Percentiles rank a stretch among this genome's conserved stretches.
Evolutionary conservation across 1,284 basidiomycete species (phyloP).

Genomic region (Cryptococcus sp.): DNA sequence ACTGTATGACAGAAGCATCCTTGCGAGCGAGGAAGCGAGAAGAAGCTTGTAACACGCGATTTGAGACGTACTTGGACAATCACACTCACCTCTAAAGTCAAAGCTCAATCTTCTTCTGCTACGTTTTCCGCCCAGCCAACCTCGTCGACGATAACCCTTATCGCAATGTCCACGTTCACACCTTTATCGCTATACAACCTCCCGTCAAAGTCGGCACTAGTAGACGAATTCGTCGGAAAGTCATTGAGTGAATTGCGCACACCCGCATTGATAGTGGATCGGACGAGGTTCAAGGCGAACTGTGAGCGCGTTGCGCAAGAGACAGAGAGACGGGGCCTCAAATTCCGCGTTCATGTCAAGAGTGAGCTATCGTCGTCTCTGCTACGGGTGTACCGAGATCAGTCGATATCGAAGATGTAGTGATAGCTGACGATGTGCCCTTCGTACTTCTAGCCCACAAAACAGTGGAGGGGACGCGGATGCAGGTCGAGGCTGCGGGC

Average conservation of each 20-base stretch:
- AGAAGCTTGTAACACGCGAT: no score
- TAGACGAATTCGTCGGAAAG: constrained; percentile 64
- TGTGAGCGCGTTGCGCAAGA: constrained; percentile 70
- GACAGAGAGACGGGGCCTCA: constrained; percentile 65
- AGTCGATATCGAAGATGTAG: neutral
- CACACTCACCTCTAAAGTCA: no score
- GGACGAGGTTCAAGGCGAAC: constrained; percentile 67
- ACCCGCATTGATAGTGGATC: constrained; percentile 75
- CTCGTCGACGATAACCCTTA: neutral
- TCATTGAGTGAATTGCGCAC: constrained; percentile 66
- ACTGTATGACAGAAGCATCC: no score
- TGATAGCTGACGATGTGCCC: neutral
- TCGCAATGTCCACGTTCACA: constrained; percentile 27
- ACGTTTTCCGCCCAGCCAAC: no score
- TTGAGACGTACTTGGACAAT: no score
- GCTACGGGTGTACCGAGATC: no score
- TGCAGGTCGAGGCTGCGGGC: constrained; percentile 65
- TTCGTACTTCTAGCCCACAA: no score
- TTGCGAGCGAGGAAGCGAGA: no score
- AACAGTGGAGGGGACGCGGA: constrained; percentile 70
- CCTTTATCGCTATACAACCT: constrained; percentile 33
- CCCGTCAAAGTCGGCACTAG: constrained; percentile 61
- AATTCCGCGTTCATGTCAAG: constrained; percentile 79
- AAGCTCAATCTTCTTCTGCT: no score
- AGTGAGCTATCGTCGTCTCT: constrained; percentile 64